These are phyloP conservation scores for Xerophyta viscosa DNA, from an alignment of 106 monocot species.

Conservation along the genomic window DNA sequence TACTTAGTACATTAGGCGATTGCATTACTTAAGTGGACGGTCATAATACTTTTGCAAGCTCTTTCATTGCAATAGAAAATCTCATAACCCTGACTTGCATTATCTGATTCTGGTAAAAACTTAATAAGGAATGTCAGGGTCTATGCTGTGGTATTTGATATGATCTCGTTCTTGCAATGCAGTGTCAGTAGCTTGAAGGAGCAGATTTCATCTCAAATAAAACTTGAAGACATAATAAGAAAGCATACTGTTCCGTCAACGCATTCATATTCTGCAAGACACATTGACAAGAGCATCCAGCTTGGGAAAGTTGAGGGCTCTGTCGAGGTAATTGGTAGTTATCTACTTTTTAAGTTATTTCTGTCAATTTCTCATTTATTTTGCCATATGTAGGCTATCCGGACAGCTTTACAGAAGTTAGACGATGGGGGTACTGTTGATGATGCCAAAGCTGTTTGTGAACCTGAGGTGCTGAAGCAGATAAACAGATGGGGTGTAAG, in stretches of 20 bases:
- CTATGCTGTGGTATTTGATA: background rate
- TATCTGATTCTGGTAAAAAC: no score
- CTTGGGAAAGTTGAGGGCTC: constrained; percentile 73
- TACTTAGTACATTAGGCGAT: no score
- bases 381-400: constrained; percentile 59
- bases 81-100: no score
- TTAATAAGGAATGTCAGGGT: no score
- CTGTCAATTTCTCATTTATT: no score
- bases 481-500: constrained; percentile 74
- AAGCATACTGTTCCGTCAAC: constrained; percentile 43
- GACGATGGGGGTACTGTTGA: constrained; percentile 47
- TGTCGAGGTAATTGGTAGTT: constrained; percentile 87
- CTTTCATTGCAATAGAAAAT: no score
- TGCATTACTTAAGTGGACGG: no score
- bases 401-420: constrained; percentile 64
- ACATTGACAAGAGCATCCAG: constrained; percentile 60
- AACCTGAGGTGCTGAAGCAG: constrained; percentile 68
- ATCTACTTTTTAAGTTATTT: no score
- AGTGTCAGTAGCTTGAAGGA: constrained; percentile 45
- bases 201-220: constrained; percentile 30
- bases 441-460: constrained; percentile 95
- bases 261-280: constrained; percentile 36
- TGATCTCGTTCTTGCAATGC: constrained; percentile 6
- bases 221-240: constrained; percentile 28
- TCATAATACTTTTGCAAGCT: no score